Evolutionary conservation across 2,329 filamentous ascomycete genomes (phyloP).

Genomic region (Hirsutella minnesotensis): DNA sequence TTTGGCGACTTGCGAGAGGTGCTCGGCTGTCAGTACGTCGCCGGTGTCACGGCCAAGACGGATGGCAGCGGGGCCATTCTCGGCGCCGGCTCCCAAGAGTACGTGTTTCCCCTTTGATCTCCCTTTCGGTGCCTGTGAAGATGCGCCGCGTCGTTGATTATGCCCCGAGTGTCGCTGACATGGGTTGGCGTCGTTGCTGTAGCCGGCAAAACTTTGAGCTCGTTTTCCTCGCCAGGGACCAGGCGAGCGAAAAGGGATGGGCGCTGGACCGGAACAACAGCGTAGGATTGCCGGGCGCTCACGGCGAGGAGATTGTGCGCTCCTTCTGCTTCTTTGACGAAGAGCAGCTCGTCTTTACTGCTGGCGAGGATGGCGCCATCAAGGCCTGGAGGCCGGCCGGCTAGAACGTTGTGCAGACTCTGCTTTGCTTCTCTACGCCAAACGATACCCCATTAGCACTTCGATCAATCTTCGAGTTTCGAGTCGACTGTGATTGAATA

Average conservation of each 20-base stretch:
- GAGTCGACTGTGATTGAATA: no score
- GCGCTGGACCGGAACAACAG: constrained; percentile 39
- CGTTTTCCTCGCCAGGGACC: constrained; percentile 42
- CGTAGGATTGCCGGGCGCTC: constrained; percentile 49
- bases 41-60: constrained; percentile 50
- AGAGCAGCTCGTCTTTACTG: constrained; percentile 45
- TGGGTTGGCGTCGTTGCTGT: neutral
- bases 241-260: constrained; percentile 30
- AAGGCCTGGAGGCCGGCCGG: constrained; percentile 38
- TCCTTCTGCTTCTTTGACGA: constrained; percentile 53
- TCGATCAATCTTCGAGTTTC: neutral
- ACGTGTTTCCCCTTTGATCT: constrained; percentile 18
- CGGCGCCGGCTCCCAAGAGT: constrained; percentile 58
- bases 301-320: constrained; percentile 52
- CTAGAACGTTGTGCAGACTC: neutral
- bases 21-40: constrained; percentile 64
- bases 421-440: neutral
- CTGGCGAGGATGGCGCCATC: constrained; percentile 45
- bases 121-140: no score
- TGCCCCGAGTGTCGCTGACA: neutral
- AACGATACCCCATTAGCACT: neutral
- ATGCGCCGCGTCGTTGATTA: no score
- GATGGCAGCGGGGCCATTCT: constrained; percentile 48
- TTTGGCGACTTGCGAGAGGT: constrained; percentile 58
- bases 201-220: constrained; percentile 48